Evolutionary conservation across 2,329 filamentous ascomycete species (phyloP), one percentile per base, ranked within the genome.

Genomic region (Pseudogymnoascus sp.): DNA sequence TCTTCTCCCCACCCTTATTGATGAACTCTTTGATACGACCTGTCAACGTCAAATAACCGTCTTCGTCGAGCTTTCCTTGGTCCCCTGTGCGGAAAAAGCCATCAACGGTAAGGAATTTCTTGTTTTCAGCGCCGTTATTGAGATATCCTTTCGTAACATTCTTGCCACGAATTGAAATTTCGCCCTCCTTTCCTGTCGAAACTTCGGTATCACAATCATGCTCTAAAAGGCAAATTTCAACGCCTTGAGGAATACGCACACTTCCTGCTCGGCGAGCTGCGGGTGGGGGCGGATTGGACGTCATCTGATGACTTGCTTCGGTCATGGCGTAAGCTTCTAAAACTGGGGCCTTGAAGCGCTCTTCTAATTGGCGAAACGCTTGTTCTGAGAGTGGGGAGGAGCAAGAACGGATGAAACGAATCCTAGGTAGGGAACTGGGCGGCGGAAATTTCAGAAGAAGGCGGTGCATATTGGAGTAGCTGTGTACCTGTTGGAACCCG

Each of bases 401-500:
- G 78, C 91, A 95, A 12, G 90, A 94, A 67, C 91, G 84, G 71
- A 96, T 92, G 76, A 95, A 95, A 67, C 91, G 85, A 70, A 96
- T 94, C 13, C 80, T 73, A 2, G 90, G 90, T 62, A 86, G 79
- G 1, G 88, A 87, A 62, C 73, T 82, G 3, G 90, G 91, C 2
- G 83, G 74, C 5, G 88, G 85, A 67, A 83, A 86, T 76, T 88
- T 90, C 63, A 96, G 84, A 4, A 96, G 80, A 69, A 96, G 93
- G 72, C 94, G 91, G 74, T 95, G 91, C 72, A 96, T 95, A 0
- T 91, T 95, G 0, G 91, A 91, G 94, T 91, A 1, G 91, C 91
- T 0, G 91, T 94, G 76, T 94, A 96, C 91, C 91, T 95, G 73
- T 91, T 96, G n/a, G n/a, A n/a, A n/a, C n/a, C n/a, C n/a, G n/a